A percentile compares a stretch with the other conserved stretches of the same genome.
Conservation (phyloP, 805 yeast genomes). For the Wickerhamomyces alni region DNA sequence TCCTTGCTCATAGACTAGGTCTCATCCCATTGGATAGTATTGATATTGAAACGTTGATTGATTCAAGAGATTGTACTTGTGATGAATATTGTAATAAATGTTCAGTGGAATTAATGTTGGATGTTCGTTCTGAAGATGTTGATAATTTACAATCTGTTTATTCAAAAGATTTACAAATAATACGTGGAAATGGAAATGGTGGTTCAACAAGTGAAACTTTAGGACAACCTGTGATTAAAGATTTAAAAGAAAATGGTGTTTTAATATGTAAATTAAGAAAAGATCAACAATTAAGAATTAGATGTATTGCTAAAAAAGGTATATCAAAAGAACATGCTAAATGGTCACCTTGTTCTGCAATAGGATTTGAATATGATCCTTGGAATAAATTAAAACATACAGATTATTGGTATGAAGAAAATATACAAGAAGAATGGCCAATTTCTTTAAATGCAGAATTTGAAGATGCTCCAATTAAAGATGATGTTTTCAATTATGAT, state of each 20-base stretch:
- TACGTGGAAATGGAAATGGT: slow-evolving; percentile 27
- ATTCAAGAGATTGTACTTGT: slow-evolving; percentile 95
- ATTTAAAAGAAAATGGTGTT: slow-evolving; percentile 76
- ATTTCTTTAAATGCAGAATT: slow-evolving; percentile 80
- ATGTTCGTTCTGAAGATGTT: slow-evolving; percentile 87
- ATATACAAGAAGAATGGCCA: slow-evolving; percentile 92
- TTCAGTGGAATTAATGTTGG: slow-evolving; percentile 77
- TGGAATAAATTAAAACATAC: slow-evolving; percentile 97
- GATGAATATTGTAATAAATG: slow-evolving; percentile 96
- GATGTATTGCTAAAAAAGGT: slow-evolving; percentile 96
- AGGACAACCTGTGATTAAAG: slow-evolving; percentile 85
- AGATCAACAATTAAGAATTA: slow-evolving; percentile 83
- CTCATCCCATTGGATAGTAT: slow-evolving; percentile 81
- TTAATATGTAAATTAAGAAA: slow-evolving; percentile 84
- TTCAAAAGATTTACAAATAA: slow-evolving; percentile 66
- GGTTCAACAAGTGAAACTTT: slow-evolving; percentile 22
- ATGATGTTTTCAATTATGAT: slow-evolving; percentile 75
- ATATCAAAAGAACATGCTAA: slow-evolving; percentile 97
- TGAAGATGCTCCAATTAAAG: slow-evolving; percentile 92
- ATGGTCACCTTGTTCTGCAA: slow-evolving; percentile 96
- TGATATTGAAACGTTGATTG: slow-evolving; percentile 77
- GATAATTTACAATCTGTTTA: slow-evolving; percentile 83
- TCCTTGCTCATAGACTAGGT: slow-evolving; percentile 90
- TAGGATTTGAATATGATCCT: slow-evolving; percentile 98
- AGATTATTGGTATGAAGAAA: slow-evolving; percentile 93